Evolutionary conservation across 2,329 filamentous ascomycete genomes (phyloP).

Genomic region (Graphilbum fragrans): DNA sequence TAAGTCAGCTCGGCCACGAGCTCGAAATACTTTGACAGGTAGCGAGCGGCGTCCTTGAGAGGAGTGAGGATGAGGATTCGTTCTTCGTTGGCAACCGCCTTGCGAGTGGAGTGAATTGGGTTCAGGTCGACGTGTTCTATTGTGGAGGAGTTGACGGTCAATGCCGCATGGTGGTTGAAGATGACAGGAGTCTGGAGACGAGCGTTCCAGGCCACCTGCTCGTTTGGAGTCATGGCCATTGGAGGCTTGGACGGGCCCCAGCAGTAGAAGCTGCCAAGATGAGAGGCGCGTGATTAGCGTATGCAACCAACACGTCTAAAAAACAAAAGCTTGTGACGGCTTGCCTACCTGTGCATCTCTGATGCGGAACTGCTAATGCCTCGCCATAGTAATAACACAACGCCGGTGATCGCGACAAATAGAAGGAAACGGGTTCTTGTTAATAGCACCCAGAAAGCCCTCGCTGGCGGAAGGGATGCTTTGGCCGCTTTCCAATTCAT

Average conservation of each 20-base stretch:
- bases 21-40: constrained; percentile 85
- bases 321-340: constrained; percentile 14
- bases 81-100: constrained; percentile 72
- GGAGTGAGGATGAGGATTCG: constrained; percentile 86
- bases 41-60: constrained; percentile 73
- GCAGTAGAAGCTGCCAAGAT: constrained; percentile 70
- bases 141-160: constrained; percentile 69
- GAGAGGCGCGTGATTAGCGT: neutral
- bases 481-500: constrained; percentile 87
- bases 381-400: constrained; percentile 77
- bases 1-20: constrained; percentile 83
- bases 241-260: constrained; percentile 93
- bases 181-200: constrained; percentile 87
- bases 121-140: constrained; percentile 81
- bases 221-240: constrained; percentile 87
- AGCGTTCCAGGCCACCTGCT: constrained; percentile 78
- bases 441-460: constrained; percentile 57
- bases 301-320: neutral
- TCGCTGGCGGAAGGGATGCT: constrained; percentile 63
- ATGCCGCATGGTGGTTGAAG: constrained; percentile 87
- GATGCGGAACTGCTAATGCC: constrained; percentile 68
- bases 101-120: constrained; percentile 64
- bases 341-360: constrained; percentile 77
- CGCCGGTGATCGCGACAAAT: constrained; percentile 54
- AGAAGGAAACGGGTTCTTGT: constrained; percentile 70